These are phyloP conservation scores for Hypoxylon sp. DNA, from an alignment of 2,329 filamentous ascomycete species.

Conservation along the genomic window DNA sequence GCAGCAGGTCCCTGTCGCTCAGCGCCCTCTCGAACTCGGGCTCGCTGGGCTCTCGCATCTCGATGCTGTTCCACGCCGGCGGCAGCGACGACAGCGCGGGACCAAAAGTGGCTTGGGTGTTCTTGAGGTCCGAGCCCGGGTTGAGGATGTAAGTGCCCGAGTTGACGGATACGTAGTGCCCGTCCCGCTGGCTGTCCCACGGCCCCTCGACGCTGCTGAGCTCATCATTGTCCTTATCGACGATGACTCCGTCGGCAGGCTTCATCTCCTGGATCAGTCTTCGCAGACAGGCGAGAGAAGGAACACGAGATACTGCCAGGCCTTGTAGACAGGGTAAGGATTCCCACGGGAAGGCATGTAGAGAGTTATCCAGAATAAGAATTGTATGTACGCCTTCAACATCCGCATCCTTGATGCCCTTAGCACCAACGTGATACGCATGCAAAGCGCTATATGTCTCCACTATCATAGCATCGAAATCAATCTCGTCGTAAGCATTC, in stretches of 20 bases:
- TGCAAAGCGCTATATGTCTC: constrained; percentile 87
- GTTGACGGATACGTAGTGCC: constrained; percentile 66
- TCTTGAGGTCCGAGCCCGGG: constrained; percentile 83
- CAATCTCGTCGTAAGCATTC: constrained; percentile 97
- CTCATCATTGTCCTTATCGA: constrained; percentile 16
- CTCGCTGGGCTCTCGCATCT: constrained; percentile 78
- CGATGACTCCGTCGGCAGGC: constrained; percentile 38
- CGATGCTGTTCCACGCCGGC: constrained; percentile 76
- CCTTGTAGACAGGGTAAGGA: constrained; percentile 87
- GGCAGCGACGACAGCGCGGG: constrained; percentile 73
- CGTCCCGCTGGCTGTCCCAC: constrained; percentile 50
- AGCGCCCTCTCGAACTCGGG: constrained; percentile 79
- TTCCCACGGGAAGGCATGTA: constrained; percentile 96
- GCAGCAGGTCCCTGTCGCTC: constrained; percentile 74
- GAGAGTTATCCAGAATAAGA: constrained; percentile 87
- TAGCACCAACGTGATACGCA: constrained; percentile 74
- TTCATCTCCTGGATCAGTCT: constrained; percentile 74
- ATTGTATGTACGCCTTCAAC: constrained; percentile 76
- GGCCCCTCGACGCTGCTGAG: constrained; percentile 13
- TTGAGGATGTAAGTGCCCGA: constrained; percentile 87
- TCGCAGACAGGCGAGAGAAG: constrained; percentile 84
- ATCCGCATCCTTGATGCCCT: constrained; percentile 55
- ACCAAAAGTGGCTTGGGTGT: constrained; percentile 82
- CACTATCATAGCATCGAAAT: constrained; percentile 91
- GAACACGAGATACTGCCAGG: constrained; percentile 85